phyloP scores from a whole-genome alignment of 768 basidiomycete species.

The Mycena amicta region DNA sequence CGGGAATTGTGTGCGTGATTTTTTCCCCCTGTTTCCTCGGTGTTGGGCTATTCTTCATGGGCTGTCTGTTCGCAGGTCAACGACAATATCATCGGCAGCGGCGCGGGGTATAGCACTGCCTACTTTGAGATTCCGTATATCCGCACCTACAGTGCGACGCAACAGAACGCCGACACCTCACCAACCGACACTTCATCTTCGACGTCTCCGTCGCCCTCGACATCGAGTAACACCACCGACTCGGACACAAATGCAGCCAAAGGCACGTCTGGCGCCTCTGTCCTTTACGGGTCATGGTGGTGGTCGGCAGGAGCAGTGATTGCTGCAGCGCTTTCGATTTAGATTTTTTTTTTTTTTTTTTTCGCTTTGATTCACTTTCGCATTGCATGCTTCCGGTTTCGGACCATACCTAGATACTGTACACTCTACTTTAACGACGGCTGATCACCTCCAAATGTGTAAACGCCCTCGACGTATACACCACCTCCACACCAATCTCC shows the following conservation, averaged over 20 bases:
- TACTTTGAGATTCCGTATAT: slow-evolving; percentile 2
- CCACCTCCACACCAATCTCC: background rate
- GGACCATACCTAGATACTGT: no score
- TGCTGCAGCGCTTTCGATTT: no score
- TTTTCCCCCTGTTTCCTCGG: background rate
- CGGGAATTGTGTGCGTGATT: background rate
- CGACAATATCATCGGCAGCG: slow-evolving; percentile 1
- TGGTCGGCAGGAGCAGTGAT: no score
- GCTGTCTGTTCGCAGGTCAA: no score
- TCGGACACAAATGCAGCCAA: background rate
- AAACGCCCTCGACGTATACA: background rate
- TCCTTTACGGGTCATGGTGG: no score
- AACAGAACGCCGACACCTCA: background rate
- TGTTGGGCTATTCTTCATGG: no score
- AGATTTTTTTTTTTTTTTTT: no score
- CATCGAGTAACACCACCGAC: background rate
- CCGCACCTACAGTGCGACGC: background rate
- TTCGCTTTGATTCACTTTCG: no score
- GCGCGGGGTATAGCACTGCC: background rate
- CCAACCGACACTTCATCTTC: background rate
- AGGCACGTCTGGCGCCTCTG: no score
- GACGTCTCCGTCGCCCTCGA: background rate
- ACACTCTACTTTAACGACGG: no score
- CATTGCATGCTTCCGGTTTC: no score
- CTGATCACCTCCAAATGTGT: background rate